A percentile compares a stretch with the other conserved stretches of the same genome.
Evolutionary conservation across 2,329 filamentous ascomycete genomes (phyloP).

Genomic region (Cordyceps militaris): DNA sequence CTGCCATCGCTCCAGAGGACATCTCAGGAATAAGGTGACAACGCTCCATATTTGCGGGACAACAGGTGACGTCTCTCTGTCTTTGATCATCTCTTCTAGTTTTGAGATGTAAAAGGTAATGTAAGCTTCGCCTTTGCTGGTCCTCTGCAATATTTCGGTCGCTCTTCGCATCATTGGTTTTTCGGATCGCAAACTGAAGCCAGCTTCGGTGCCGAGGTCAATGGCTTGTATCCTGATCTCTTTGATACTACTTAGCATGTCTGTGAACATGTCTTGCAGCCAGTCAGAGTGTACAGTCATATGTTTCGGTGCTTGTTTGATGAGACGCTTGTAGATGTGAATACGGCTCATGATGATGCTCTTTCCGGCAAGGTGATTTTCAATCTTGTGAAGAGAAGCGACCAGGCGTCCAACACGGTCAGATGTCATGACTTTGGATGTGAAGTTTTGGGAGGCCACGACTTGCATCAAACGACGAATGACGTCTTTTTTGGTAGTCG

Average conservation of each 20-base stretch:
- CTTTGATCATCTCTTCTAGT: constrained; percentile 61
- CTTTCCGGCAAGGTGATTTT: constrained; percentile 68
- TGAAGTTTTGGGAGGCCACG: constrained; percentile 73
- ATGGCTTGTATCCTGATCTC: constrained; percentile 73
- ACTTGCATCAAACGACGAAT: constrained; percentile 74
- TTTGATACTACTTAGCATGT: constrained; percentile 70
- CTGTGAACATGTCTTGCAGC: constrained; percentile 74
- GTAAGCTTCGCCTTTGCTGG: constrained; percentile 50
- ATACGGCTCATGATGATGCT: constrained; percentile 72
- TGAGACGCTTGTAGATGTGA: constrained; percentile 68
- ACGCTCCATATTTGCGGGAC: constrained; percentile 89
- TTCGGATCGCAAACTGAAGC: constrained; percentile 62
- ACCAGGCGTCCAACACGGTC: constrained; percentile 67
- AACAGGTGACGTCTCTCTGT: constrained; percentile 41
- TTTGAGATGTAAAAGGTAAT: constrained; percentile 61
- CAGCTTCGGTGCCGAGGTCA: constrained; percentile 62
- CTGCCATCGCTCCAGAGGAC: constrained; percentile 60
- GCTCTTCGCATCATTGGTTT: constrained; percentile 60
- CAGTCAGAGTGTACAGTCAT: constrained; percentile 72
- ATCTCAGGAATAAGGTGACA: constrained; percentile 69
- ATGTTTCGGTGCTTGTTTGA: constrained; percentile 60
- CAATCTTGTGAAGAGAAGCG: constrained; percentile 61
- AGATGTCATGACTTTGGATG: constrained; percentile 63
- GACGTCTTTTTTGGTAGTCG: constrained; percentile 63
- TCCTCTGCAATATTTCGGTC: constrained; percentile 52